Conservation (phyloP, 2,329 filamentous ascomycete genomes). For the Aurifilum marmelostoma region DNA sequence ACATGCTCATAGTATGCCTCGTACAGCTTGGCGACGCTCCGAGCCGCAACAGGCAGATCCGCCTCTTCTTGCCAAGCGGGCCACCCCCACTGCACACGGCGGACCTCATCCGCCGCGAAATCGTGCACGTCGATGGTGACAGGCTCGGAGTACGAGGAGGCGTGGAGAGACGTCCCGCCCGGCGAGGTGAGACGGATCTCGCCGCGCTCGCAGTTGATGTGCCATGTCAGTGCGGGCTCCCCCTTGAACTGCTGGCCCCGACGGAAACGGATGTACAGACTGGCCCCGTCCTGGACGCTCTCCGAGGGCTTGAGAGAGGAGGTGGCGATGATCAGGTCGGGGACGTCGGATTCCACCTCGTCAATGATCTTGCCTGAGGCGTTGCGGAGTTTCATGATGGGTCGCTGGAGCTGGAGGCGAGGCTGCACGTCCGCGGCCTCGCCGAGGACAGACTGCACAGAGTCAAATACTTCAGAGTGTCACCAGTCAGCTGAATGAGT, state of each 20-base stretch:
- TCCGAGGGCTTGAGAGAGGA: conserved; percentile 38
- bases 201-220: conserved; percentile 51
- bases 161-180: conserved; percentile 37
- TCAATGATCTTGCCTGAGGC: conserved; percentile 37
- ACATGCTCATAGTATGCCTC: conserved; percentile 48
- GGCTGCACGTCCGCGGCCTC: conserved; percentile 45
- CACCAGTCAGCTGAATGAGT: conserved; percentile 35
- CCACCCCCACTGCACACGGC: conserved; percentile 49
- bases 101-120: conserved; percentile 48
- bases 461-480: conserved; percentile 46
- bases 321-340: conserved; percentile 35
- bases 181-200: conserved; percentile 45
- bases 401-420: conserved; percentile 50
- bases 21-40: conserved; percentile 59
- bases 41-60: conserved; percentile 44
- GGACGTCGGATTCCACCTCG: conserved; percentile 37
- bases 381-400: conserved; percentile 42
- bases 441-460: conserved; percentile 49
- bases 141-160: conserved; percentile 40
- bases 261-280: conserved; percentile 44
- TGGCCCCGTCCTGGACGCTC: conserved; percentile 39
- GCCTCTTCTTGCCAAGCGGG: conserved; percentile 49
- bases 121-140: conserved; percentile 56
- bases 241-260: conserved; percentile 51
- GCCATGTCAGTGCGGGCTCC: conserved; percentile 48